Evolutionary conservation across 2,329 filamentous ascomycete species (phyloP), one percentile per base, ranked within the genome.

Genomic region (Colletotrichum spaethianum): DNA sequence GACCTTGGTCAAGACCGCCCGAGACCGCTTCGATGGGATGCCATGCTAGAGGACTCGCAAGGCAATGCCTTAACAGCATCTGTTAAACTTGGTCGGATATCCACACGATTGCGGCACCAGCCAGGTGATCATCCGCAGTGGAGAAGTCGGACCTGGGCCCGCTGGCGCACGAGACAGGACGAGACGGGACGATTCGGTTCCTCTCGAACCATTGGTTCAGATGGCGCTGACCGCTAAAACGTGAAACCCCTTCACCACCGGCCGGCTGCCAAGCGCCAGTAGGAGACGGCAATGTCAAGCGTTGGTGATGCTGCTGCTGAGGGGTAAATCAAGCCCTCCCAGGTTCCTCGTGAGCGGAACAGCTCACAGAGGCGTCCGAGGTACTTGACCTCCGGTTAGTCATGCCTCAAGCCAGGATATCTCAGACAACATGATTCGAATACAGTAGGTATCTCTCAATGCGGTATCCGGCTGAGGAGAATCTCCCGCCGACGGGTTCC

Each of bases 71-170:
- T 59, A 52, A 63, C 42, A 63, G 16, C 33, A 63, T 42, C 57
- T 68, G 64, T 60, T 63, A 72, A 72, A 55, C 62, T 56, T 55
- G 48, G 62, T 26, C 62, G 38, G 48, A 23, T 48, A 46, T 56
- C 60, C 61, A 33, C 69, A 59, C 60, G 31, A 59, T 42, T 72
- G 63, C 69, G 59, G 72, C 69, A 57, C 72, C 68, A 63, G 50
- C 59, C 72, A 74, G 72, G 64, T 74, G 69, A 74, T 74, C 72
- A 74, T 73, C 72, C 69, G 72, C 61, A 20, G 60, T 74, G 72
- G 70, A 57, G 55, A 71, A 70, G 52, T 61, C 70, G 62, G 70
- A 70, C 55, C 67, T 61, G 33, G 67, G 46, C 67, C 69, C 69
- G 57, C 65, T 46, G 36, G 59, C 46, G 65, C 65, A 72, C 69